Percentiles rank a stretch among this genome's conserved stretches.
These are phyloP conservation scores for Colletotrichum tanaceti DNA, from an alignment of 2,329 filamentous ascomycete genomes.

Conservation along the genomic window DNA sequence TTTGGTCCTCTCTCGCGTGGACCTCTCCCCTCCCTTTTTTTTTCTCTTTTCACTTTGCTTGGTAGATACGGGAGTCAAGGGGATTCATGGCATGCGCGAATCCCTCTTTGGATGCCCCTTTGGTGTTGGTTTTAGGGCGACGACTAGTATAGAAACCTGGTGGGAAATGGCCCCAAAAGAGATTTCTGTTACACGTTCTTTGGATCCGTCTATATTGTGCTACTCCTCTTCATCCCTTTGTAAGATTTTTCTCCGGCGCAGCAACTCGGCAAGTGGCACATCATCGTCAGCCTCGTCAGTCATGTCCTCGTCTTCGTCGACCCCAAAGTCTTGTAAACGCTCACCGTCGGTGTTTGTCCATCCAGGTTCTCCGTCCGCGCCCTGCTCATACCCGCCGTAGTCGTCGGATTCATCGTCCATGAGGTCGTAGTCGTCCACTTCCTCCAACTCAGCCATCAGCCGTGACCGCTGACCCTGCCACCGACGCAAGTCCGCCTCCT, in stretches of 20 bases:
- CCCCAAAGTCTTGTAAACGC: constrained; percentile 78
- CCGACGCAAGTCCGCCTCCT: constrained; percentile 59
- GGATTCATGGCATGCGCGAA: constrained; percentile 33
- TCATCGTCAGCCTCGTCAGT: constrained; percentile 62
- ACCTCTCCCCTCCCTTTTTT: not conserved
- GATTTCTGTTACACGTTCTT: constrained; percentile 5
- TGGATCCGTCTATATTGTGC: constrained; percentile 13
- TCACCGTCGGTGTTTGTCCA: constrained; percentile 85
- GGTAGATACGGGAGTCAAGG: constrained; percentile 35
- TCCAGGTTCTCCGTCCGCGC: constrained; percentile 56
- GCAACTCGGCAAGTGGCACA: constrained; percentile 75
- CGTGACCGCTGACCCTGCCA: constrained; percentile 48
- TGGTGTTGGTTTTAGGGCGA: constrained; percentile 35
- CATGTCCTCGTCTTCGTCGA: constrained; percentile 76
- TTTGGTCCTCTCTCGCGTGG: constrained; percentile 34
- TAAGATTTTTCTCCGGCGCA: constrained; percentile 64
- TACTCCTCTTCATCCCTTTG: constrained; percentile 49
- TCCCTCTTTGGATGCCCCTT: constrained; percentile 38
- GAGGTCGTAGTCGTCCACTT: constrained; percentile 63
- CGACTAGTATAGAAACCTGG: constrained; percentile 38
- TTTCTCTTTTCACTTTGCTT: constrained; percentile 4
- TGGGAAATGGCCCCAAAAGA: constrained; percentile 23
- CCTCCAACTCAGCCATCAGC: constrained; percentile 63
- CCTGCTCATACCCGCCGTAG: constrained; percentile 68
- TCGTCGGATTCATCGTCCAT: constrained; percentile 66